Evolutionary conservation across 2,329 filamentous ascomycete species (phyloP).

Genomic region (Penicillium italicum): DNA sequence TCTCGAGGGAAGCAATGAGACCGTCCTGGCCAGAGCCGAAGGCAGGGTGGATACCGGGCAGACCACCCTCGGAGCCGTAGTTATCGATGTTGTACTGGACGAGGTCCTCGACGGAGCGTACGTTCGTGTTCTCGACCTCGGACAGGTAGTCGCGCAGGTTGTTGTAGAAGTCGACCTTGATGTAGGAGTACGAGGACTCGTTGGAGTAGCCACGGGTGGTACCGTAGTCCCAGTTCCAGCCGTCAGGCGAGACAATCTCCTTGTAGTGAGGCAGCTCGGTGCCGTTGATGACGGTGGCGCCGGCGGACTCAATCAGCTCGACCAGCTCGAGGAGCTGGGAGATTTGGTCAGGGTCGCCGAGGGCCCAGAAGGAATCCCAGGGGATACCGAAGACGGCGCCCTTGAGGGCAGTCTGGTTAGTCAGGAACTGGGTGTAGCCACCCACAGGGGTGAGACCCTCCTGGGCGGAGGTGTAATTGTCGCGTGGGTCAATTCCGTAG

Average conservation of each 20-base stretch:
- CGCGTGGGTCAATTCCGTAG: conserved; percentile 58
- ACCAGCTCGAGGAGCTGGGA: conserved; percentile 52
- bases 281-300: conserved; percentile 65
- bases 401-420: conserved; percentile 52
- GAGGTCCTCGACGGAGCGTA: conserved; percentile 62
- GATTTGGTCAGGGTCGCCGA: conserved; percentile 56
- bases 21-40: conserved; percentile 69
- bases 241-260: conserved; percentile 59
- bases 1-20: conserved; percentile 61
- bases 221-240: conserved; percentile 75
- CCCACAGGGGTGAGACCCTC: conserved; percentile 51
- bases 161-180: conserved; percentile 63
- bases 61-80: conserved; percentile 63
- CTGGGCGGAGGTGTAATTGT: conserved; percentile 65
- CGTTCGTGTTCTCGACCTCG: conserved; percentile 58
- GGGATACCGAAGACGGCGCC: conserved; percentile 67
- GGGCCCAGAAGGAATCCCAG: conserved; percentile 67
- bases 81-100: conserved; percentile 62
- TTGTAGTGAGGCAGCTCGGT: conserved; percentile 65
- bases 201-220: conserved; percentile 61
- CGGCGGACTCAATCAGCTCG: conserved; percentile 54
- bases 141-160: conserved; percentile 62
- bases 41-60: conserved; percentile 58
- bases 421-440: conserved; percentile 58
- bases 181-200: conserved; percentile 68